Evolutionary conservation across 495 filamentous ascomycete species (phyloP).

Genomic region (Glarea lozoyensis): DNA sequence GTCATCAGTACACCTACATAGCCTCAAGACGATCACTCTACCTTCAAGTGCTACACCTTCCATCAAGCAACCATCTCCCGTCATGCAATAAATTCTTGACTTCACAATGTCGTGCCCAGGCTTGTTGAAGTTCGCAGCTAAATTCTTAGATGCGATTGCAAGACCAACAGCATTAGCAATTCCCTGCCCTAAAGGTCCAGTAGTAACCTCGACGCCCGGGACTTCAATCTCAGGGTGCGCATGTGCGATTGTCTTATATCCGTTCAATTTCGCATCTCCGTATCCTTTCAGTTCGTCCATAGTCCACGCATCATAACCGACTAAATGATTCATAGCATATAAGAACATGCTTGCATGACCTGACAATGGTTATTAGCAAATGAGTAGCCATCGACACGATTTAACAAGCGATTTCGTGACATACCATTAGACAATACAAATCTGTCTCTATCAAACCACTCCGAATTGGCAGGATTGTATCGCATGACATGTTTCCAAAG

Average conservation of each 20-base stretch:
- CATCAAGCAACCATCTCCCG: slow-evolving; percentile 50
- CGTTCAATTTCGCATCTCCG: neutral
- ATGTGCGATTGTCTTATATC: slow-evolving; percentile 32
- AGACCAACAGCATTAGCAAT: slow-evolving; percentile 51
- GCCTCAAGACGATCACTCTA: too few relatives aligned
- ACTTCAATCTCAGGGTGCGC: slow-evolving; percentile 56
- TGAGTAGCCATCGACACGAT: too few relatives aligned
- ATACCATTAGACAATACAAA: slow-evolving; percentile 2
- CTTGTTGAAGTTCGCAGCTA: slow-evolving; percentile 44
- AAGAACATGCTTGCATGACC: slow-evolving; percentile 7
- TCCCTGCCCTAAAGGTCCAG: slow-evolving; percentile 51
- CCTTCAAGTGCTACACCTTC: slow-evolving; percentile 54
- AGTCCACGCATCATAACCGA: slow-evolving; percentile 5
- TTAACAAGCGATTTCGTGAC: neutral
- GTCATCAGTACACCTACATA: too few relatives aligned
- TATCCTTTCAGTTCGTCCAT: slow-evolving; percentile 10
- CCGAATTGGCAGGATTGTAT: slow-evolving; percentile 37
- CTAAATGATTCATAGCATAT: slow-evolving; percentile 6
- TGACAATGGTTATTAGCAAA: slow-evolving; percentile 1
- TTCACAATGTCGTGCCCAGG: slow-evolving; percentile 38
- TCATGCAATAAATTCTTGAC: slow-evolving; percentile 46
- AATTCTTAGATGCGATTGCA: slow-evolving; percentile 49
- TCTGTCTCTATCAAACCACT: neutral
- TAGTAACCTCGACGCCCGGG: slow-evolving; percentile 54
- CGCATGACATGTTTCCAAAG: slow-evolving; percentile 44